Percentiles rank a stretch among this genome's conserved stretches.
These are phyloP conservation scores for Novakomyces olei DNA, from an alignment of 805 yeast species.

Conservation along the genomic window DNA sequence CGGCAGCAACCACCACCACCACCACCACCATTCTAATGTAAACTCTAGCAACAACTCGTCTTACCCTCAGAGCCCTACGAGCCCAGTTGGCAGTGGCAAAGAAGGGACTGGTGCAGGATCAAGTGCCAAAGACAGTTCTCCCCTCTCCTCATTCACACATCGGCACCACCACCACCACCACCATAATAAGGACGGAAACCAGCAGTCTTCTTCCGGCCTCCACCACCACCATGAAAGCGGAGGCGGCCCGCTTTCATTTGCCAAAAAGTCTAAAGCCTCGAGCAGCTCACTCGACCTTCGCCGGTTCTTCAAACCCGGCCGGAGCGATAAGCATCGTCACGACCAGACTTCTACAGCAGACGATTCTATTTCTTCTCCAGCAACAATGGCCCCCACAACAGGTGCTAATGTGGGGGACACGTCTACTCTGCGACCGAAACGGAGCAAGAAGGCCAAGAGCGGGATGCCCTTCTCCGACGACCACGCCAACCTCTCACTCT, in stretches of 20 bases:
- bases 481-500: conserved; percentile 15
- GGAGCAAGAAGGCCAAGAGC: conserved; percentile 1
- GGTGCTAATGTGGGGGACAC: too few relatives aligned
- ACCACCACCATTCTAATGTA: conserved; percentile 4
- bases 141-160: conserved; percentile 10
- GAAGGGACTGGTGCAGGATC: background rate
- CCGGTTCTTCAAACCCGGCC: conserved; percentile 3
- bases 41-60: conserved; percentile 2
- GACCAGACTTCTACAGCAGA: too few relatives aligned
- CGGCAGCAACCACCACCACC: conserved; percentile 7
- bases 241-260: too few relatives aligned
- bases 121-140: conserved; percentile 6
- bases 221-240: conserved; percentile 6
- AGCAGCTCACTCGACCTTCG: conserved; percentile 2
- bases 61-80: conserved; percentile 3
- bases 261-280: too few relatives aligned
- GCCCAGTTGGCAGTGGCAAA: conserved; percentile 3
- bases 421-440: too few relatives aligned
- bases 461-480: conserved; percentile 6
- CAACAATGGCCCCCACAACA: too few relatives aligned
- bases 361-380: too few relatives aligned
- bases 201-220: conserved; percentile 8
- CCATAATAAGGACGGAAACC: background rate
- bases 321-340: too few relatives aligned
- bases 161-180: conserved; percentile 7